Percentiles rank a stretch among this genome's conserved stretches.
phyloP scores from a whole-genome alignment of 1,284 basidiomycete species.

The Trametes sp. region DNA sequence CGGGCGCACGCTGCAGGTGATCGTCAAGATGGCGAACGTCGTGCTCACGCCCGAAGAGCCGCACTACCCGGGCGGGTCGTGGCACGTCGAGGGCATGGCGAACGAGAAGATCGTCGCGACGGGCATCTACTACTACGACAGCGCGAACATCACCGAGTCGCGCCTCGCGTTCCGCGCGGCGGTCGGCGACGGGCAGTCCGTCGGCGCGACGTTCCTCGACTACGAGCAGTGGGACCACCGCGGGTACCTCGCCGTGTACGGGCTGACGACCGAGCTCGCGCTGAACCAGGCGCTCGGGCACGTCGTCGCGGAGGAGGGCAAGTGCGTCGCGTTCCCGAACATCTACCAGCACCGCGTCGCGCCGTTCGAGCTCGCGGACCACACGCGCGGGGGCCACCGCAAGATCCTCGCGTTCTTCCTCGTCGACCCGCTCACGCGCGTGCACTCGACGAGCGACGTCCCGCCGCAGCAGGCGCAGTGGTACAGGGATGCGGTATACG shows the following conservation, averaged over 20 bases:
- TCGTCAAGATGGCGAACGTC: slow-evolving; percentile 44
- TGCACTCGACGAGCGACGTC: slow-evolving; percentile 14
- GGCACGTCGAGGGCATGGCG: slow-evolving; percentile 45
- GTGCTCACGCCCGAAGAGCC: slow-evolving; percentile 39
- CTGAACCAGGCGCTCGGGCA: slow-evolving; percentile 23
- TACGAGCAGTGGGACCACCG: slow-evolving; percentile 18
- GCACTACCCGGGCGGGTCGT: slow-evolving; percentile 39
- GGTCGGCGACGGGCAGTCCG: slow-evolving; percentile 15
- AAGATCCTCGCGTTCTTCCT: slow-evolving; percentile 43
- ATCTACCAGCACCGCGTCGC: slow-evolving; percentile 32
- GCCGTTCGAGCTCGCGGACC: slow-evolving; percentile 40
- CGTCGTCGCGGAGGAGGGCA: slow-evolving; percentile 17
- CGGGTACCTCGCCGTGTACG: slow-evolving; percentile 10
- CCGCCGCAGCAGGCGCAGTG: slow-evolving; percentile 20
- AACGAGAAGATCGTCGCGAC: slow-evolving; percentile 54
- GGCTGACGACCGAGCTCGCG: slow-evolving; percentile 1
- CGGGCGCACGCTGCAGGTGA: slow-evolving; percentile 36
- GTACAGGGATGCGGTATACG: slow-evolving; percentile 8
- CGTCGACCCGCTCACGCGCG: slow-evolving; percentile 33
- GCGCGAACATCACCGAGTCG: slow-evolving; percentile 30
- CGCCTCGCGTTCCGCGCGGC: slow-evolving; percentile 29
- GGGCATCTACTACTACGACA: slow-evolving; percentile 29
- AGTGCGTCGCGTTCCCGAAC: slow-evolving; percentile 21
- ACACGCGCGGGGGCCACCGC: slow-evolving; percentile 36
- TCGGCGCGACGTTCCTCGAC: slow-evolving; percentile 14